Evolutionary conservation across 1,284 basidiomycete species (phyloP).

Genomic region (Amylostereum areolatum): DNA sequence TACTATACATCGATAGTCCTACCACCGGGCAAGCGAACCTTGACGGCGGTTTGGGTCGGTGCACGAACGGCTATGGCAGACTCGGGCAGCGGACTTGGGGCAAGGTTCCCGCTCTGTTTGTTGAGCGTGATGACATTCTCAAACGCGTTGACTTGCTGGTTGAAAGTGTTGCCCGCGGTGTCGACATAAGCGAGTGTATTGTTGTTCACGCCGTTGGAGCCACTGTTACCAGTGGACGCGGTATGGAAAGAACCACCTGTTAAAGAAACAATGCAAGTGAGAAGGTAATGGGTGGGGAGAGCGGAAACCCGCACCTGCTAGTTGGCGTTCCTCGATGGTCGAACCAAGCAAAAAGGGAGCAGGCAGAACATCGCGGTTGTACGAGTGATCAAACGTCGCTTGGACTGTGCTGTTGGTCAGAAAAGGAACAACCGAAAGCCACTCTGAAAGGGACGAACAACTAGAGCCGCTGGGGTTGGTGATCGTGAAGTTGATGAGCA

Average conservation of each 20-base stretch:
- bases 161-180: constrained; percentile 54
- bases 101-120: constrained; percentile 49
- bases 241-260: constrained; percentile 51
- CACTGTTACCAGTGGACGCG: constrained; percentile 42
- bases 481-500: constrained; percentile 53
- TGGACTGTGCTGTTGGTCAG: constrained; percentile 31
- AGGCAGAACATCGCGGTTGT: constrained; percentile 51
- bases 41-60: constrained; percentile 18
- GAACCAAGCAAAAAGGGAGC: constrained; percentile 53
- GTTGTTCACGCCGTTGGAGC: constrained; percentile 58
- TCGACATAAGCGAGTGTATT: constrained; percentile 64
- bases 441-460: constrained; percentile 36
- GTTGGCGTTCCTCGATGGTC: constrained; percentile 52
- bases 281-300: not conserved
- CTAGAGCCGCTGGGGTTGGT: constrained; percentile 36
- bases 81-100: constrained; percentile 18
- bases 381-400: constrained; percentile 61
- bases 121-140: constrained; percentile 59
- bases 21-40: constrained; percentile 39
- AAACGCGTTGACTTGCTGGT: constrained; percentile 52
- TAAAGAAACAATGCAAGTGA: not conserved
- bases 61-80: constrained; percentile 12
- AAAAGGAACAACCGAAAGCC: not conserved
- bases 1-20: constrained; percentile 6
- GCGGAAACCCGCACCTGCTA: constrained; percentile 36